Conservation (phyloP, 139 green algal species). For the Micractinium sp. region DNA sequence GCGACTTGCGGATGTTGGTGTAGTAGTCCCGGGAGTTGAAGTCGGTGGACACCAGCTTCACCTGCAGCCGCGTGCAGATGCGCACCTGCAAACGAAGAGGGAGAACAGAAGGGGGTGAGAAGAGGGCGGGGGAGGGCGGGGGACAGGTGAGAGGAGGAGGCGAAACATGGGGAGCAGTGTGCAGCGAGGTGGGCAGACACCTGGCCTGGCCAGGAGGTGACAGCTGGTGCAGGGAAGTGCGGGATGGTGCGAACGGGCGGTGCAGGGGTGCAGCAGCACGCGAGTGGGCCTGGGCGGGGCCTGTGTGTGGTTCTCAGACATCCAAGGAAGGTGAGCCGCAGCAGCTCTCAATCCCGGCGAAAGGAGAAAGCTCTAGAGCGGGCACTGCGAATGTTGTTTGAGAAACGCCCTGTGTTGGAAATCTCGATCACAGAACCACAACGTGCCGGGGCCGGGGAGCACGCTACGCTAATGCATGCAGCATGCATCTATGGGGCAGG, state of each 20-base stretch:
- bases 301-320: too few species aligned
- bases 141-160: background rate
- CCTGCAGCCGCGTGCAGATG: constrained; percentile 75
- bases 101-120: too few species aligned
- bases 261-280: too few species aligned
- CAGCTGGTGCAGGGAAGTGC: background rate
- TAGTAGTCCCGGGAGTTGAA: constrained; percentile 95
- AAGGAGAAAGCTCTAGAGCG: background rate
- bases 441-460: too few species aligned
- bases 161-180: background rate
- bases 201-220: too few species aligned
- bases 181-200: too few species aligned
- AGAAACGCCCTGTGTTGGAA: too few species aligned
- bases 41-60: constrained; percentile 85
- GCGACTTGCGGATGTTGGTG: constrained; percentile 97
- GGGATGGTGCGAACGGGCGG: background rate
- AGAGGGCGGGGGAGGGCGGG: background rate
- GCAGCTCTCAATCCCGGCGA: background rate
- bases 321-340: background rate
- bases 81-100: constrained; percentile 52
- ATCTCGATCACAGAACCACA: background rate
- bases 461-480: background rate
- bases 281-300: too few species aligned
- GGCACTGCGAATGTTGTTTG: background rate
- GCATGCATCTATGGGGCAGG: background rate